Conservation (phyloP, 768 basidiomycete genomes). For the Tulasnella sp. region DNA sequence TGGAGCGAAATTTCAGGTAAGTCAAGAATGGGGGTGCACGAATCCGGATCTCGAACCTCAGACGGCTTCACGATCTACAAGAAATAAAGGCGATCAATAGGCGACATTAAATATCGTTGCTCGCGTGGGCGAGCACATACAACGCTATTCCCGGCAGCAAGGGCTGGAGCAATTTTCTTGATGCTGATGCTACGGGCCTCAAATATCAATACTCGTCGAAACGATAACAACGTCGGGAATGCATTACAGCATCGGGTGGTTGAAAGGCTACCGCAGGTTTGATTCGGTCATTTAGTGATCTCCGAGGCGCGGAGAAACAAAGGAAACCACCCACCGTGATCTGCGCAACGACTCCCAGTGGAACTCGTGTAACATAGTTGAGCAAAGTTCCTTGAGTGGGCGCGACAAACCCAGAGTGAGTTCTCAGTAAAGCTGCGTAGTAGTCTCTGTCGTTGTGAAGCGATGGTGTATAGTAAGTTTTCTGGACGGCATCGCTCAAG, state of each 20-base stretch:
- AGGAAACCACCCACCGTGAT: slow-evolving; percentile 56
- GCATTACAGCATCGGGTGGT: slow-evolving; percentile 67
- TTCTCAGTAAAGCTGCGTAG: slow-evolving; percentile 68
- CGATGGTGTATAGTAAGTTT: neutral
- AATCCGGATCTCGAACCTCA: slow-evolving; percentile 46
- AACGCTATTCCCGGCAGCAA: slow-evolving; percentile 80
- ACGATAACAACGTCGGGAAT: neutral
- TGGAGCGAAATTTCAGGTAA: neutral
- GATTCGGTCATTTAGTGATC: neutral
- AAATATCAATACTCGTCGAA: neutral
- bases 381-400: slow-evolving; percentile 76
- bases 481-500: neutral
- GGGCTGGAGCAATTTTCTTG: slow-evolving; percentile 82
- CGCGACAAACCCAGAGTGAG: slow-evolving; percentile 58
- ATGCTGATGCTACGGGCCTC: slow-evolving; percentile 52
- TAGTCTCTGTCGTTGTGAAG: slow-evolving; percentile 53
- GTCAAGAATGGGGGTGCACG: slow-evolving; percentile 11
- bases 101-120: neutral
- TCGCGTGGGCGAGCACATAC: slow-evolving; percentile 35
- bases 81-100: neutral
- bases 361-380: slow-evolving; percentile 74
- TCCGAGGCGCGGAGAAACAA: neutral
- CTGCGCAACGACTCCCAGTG: slow-evolving; percentile 84
- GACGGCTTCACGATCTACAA: slow-evolving; percentile 58
- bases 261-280: slow-evolving; percentile 59